Percentiles rank a stretch among this genome's conserved stretches.
phyloP scores from a whole-genome alignment of 305 asterid species.

The Rubia peregrina region DNA sequence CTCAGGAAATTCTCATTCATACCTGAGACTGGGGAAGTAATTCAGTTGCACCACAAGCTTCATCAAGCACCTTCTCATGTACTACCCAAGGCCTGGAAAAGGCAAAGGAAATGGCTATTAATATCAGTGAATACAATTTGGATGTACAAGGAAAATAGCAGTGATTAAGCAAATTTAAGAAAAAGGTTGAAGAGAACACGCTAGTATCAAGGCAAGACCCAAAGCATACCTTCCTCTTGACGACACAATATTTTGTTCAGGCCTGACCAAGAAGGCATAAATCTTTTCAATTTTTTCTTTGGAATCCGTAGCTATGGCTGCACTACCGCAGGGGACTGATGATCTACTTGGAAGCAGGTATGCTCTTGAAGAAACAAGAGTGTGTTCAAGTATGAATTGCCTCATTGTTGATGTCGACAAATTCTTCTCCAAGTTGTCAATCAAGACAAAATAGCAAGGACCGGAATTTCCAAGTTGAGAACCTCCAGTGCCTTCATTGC shows the following conservation, averaged over 20 bases:
- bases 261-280: constrained; percentile 32
- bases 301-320: constrained; percentile 39
- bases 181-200: not conserved
- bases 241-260: constrained; percentile 41
- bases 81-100: constrained; percentile 32
- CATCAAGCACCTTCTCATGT: constrained; percentile 15
- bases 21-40: constrained; percentile 20
- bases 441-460: constrained; percentile 24
- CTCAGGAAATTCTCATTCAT: not conserved
- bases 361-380: constrained; percentile 32
- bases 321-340: constrained; percentile 35
- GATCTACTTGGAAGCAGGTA: constrained; percentile 33
- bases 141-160: not conserved
- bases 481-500: constrained; percentile 33
- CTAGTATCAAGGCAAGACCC: not conserved
- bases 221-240: constrained; percentile 47
- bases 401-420: constrained; percentile 31
- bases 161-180: not conserved
- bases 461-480: constrained; percentile 10
- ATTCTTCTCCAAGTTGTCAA: constrained; percentile 46
- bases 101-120: not conserved
- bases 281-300: constrained; percentile 28
- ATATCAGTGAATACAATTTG: not conserved
- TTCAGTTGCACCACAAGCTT: constrained; percentile 6
- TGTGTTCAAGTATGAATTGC: constrained; percentile 35